Percentiles rank a stretch among this genome's conserved stretches.
phyloP scores from a whole-genome alignment of 129 eudicot genomes.

The Lactuca saligna region DNA sequence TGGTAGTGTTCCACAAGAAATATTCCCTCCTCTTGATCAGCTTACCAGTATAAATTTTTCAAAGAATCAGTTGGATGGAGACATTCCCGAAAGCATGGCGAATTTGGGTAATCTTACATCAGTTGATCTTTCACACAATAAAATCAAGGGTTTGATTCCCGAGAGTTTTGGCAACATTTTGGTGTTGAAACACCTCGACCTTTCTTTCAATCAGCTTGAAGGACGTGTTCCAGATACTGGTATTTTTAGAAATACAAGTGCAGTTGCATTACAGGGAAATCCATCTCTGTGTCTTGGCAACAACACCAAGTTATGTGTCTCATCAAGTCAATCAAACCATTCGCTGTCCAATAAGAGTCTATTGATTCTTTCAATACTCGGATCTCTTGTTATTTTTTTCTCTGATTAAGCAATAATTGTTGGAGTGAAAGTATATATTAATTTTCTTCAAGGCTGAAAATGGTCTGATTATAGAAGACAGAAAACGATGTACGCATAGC shows the following conservation, averaged over 20 bases:
- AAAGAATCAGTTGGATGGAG: slow-evolving; percentile 59
- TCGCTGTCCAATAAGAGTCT: slow-evolving; percentile 41
- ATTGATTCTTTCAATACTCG: slow-evolving; percentile 42
- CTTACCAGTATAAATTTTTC: slow-evolving; percentile 59
- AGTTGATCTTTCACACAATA: slow-evolving; percentile 70
- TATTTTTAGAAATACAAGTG: slow-evolving; percentile 38
- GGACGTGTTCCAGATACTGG: slow-evolving; percentile 65
- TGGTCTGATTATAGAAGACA: too few species aligned
- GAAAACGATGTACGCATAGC: too few species aligned
- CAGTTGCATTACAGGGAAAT: slow-evolving; percentile 58
- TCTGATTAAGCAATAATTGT: too few species aligned
- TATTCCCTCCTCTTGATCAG: slow-evolving; percentile 34
- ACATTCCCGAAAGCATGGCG: slow-evolving; percentile 50
- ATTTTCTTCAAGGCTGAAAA: too few species aligned
- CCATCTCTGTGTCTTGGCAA: slow-evolving; percentile 56
- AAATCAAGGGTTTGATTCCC: slow-evolving; percentile 62
- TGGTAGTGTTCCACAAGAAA: slow-evolving; percentile 37
- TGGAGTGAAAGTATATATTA: too few species aligned
- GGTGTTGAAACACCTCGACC: slow-evolving; percentile 53
- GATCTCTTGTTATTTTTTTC: slow-evolving; percentile 19
- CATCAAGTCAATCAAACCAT: slow-evolving; percentile 4
- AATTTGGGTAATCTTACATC: slow-evolving; percentile 39
- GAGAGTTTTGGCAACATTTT: slow-evolving; percentile 43
- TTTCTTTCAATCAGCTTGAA: slow-evolving; percentile 73
- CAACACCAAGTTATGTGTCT: slow-evolving; percentile 34